Conservation (phyloP, 495 filamentous ascomycete species). For the Trichoderma virens region DNA sequence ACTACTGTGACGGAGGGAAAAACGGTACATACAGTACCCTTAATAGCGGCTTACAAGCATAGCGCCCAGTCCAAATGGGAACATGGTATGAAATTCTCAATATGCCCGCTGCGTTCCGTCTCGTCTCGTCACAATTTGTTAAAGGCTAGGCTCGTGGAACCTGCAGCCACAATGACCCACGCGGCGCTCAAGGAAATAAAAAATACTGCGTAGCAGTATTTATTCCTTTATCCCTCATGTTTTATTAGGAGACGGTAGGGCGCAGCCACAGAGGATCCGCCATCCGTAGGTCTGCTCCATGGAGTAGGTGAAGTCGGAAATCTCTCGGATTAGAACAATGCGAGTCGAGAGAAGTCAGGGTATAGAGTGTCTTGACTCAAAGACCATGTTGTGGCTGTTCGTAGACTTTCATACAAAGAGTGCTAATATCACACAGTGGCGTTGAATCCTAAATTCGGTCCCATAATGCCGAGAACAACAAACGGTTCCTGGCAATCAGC, state of each 20-base stretch:
- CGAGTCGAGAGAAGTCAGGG: not conserved
- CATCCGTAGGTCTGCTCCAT: not conserved
- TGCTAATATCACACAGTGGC: not conserved
- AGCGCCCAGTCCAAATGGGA: too few relatives aligned
- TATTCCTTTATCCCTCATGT: not conserved
- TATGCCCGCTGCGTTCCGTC: not conserved
- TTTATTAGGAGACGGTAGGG: not conserved
- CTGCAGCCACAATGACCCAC: not conserved
- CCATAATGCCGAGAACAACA: not conserved
- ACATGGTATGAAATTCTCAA: not conserved
- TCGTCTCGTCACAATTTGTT: not conserved
- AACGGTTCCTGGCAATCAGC: not conserved
- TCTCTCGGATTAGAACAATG: not conserved
- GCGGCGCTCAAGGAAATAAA: not conserved
- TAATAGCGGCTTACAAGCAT: too few relatives aligned
- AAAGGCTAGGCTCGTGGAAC: not conserved
- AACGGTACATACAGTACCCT: too few relatives aligned
- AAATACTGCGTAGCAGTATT: not conserved
- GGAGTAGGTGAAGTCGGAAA: not conserved
- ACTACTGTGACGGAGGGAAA: too few relatives aligned
- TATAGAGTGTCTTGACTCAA: not conserved
- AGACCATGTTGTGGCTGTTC: not conserved
- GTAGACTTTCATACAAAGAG: too few relatives aligned
- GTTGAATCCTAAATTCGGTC: not conserved
- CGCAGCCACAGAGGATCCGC: slow-evolving; percentile 4